A percentile compares a stretch with the other conserved stretches of the same genome.
Conservation (phyloP, 2,329 filamentous ascomycete genomes). For the Colletotrichum destructivum region DNA sequence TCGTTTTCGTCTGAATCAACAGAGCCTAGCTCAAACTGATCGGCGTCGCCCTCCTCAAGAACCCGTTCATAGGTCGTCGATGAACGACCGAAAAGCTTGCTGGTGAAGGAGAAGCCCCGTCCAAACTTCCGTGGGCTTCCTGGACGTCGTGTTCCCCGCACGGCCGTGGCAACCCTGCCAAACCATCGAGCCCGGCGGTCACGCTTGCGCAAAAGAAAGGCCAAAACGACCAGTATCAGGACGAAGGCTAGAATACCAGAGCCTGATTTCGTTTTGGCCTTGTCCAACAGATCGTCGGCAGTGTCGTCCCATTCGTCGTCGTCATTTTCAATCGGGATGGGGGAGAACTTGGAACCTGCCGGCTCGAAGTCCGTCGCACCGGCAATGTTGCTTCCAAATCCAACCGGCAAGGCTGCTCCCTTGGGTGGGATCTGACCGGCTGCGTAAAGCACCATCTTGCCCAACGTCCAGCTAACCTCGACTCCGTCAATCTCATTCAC, state of each 20-base stretch:
- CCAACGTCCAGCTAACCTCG: constrained; percentile 97
- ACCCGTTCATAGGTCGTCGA: constrained; percentile 83
- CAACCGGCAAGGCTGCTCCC: constrained; percentile 78
- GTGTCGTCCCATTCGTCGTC: constrained; percentile 67
- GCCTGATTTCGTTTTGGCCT: constrained; percentile 77
- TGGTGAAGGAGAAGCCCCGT: constrained; percentile 66
- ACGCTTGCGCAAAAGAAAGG: constrained; percentile 84
- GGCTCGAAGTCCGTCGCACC: constrained; percentile 86
- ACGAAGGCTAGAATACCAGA: constrained; percentile 85
- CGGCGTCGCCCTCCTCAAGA: constrained; percentile 82
- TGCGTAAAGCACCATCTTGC: constrained; percentile 96
- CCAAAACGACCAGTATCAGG: constrained; percentile 77
- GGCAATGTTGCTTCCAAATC: constrained; percentile 88
- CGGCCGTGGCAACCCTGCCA: constrained; percentile 63
- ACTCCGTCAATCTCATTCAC: constrained; percentile 92
- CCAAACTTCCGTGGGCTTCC: constrained; percentile 63
- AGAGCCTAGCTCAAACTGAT: constrained; percentile 84
- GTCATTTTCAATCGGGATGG: constrained; percentile 48
- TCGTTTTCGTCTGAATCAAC: constrained; percentile 76
- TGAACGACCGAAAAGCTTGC: constrained; percentile 76
- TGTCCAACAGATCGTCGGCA: constrained; percentile 73
- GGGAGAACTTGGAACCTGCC: constrained; percentile 73
- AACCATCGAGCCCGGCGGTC: constrained; percentile 78
- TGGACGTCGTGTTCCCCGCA: constrained; percentile 59
- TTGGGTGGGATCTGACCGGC: constrained; percentile 85